These are phyloP conservation scores for Cutaneotrichosporon cutaneum DNA, from an alignment of 1,284 basidiomycete species.

Conservation along the genomic window DNA sequence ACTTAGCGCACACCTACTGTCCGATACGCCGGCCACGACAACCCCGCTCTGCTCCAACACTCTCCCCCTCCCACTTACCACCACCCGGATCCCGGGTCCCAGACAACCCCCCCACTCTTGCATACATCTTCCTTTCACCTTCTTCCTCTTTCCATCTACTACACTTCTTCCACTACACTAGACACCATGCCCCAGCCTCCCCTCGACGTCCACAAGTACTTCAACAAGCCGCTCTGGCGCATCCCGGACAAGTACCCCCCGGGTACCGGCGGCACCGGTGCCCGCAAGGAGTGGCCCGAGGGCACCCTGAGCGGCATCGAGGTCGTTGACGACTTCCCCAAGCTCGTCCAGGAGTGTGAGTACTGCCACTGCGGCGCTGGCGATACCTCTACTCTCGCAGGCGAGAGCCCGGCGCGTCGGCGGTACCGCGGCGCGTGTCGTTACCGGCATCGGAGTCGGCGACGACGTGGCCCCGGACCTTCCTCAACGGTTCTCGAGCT, in stretches of 20 bases:
- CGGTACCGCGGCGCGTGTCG: not conserved
- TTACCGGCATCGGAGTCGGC: not conserved
- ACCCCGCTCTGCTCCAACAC: no score
- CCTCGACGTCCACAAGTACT: constrained; percentile 49
- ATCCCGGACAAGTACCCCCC: constrained; percentile 50
- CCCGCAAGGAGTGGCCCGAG: constrained; percentile 42
- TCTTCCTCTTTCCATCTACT: constrained; percentile 1
- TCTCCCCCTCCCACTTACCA: not conserved
- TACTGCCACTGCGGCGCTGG: not conserved
- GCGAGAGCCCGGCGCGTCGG: not conserved
- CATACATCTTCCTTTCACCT: not conserved
- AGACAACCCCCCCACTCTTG: not conserved
- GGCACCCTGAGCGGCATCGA: constrained; percentile 46
- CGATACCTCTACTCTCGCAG: not conserved
- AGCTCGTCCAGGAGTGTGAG: constrained; percentile 47
- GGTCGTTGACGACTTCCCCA: constrained; percentile 46
- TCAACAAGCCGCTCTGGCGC: constrained; percentile 39
- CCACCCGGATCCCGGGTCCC: not conserved
- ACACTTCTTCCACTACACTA: not conserved
- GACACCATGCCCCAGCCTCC: constrained; percentile 52
- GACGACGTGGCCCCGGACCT: not conserved
- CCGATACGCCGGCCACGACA: not conserved
- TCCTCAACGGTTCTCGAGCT: not conserved
- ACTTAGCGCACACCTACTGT: not conserved
- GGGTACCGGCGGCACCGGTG: constrained; percentile 51